These are phyloP conservation scores for Elsinoe necatrix DNA, from an alignment of 2,329 filamentous ascomycete species.

Conservation along the genomic window DNA sequence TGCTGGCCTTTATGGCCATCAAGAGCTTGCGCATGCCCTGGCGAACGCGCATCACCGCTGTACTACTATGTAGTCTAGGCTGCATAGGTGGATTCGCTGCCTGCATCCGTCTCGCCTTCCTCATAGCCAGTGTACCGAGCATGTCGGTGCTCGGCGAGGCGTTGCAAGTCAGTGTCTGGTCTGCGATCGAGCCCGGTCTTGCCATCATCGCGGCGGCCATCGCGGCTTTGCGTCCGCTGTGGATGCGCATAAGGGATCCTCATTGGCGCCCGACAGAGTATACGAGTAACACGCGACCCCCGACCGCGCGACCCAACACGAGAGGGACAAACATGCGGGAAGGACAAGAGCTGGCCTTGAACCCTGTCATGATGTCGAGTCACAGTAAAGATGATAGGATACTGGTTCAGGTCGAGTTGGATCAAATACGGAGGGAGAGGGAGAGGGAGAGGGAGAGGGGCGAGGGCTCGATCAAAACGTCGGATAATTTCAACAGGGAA, in stretches of 20 bases:
- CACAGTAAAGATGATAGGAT: background rate
- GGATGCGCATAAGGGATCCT: slow-evolving; percentile 1
- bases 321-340: background rate
- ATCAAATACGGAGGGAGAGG: background rate
- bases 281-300: background rate
- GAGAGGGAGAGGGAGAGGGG: background rate
- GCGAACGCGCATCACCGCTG: background rate
- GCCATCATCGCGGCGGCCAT: slow-evolving; percentile 29
- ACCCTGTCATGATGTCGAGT: background rate
- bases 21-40: background rate
- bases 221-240: slow-evolving; percentile 29
- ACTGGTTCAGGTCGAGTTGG: slow-evolving; percentile 1
- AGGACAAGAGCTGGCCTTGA: background rate
- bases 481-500: background rate
- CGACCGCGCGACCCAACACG: background rate
- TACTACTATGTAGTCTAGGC: background rate
- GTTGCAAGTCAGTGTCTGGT: slow-evolving; percentile 25
- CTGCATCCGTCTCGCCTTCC: background rate
- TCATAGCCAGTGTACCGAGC: slow-evolving; percentile 7
- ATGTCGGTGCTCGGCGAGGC: slow-evolving; percentile 21
- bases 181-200: slow-evolving; percentile 29
- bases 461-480: background rate
- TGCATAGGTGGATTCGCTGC: slow-evolving; percentile 1
- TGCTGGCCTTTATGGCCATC: slow-evolving; percentile 6
- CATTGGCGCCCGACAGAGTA: background rate